Conservation (phyloP, 495 filamentous ascomycete genomes). For the Penicillium bialowiezense region DNA sequence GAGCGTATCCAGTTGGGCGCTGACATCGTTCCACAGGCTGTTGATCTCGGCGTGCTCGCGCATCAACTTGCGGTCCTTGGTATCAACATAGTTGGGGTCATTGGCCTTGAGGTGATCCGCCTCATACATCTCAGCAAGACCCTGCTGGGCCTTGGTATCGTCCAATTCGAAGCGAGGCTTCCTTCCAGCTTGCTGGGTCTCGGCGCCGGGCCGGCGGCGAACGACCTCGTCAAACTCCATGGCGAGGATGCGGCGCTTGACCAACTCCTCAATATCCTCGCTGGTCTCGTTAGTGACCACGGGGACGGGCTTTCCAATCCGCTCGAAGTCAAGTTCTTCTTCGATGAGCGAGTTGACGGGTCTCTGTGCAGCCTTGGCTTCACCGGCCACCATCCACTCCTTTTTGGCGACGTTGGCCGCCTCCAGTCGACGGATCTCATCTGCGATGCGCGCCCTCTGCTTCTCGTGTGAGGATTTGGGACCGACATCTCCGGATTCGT, state of each 20-base stretch:
- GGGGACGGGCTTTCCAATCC: slow-evolving; percentile 91
- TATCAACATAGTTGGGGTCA: slow-evolving; percentile 77
- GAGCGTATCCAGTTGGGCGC: slow-evolving; percentile 78
- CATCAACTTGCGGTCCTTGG: slow-evolving; percentile 73
- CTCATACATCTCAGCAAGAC: slow-evolving; percentile 91
- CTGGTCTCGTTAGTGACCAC: slow-evolving; percentile 92
- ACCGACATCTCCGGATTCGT: slow-evolving; percentile 45
- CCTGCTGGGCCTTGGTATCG: slow-evolving; percentile 80
- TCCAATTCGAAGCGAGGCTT: slow-evolving; percentile 76
- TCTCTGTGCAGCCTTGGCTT: slow-evolving; percentile 77
- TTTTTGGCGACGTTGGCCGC: slow-evolving; percentile 86
- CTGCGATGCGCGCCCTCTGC: slow-evolving; percentile 75
- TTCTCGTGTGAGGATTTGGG: slow-evolving; percentile 79
- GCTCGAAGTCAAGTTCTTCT: slow-evolving; percentile 93
- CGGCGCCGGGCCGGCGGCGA: slow-evolving; percentile 68
- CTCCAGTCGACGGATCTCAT: slow-evolving; percentile 89
- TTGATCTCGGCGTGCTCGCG: slow-evolving; percentile 85
- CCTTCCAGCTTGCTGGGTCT: slow-evolving; percentile 48
- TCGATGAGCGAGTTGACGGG: slow-evolving; percentile 91
- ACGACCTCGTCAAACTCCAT: slow-evolving; percentile 92
- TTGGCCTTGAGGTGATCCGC: slow-evolving; percentile 77
- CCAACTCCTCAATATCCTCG: slow-evolving; percentile 88
- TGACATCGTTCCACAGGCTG: slow-evolving; percentile 77
- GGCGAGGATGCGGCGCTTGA: slow-evolving; percentile 89
- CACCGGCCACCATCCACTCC: slow-evolving; percentile 86